Conservation (phyloP, 2,329 filamentous ascomycete genomes). For the Colletotrichum sansevieriae region DNA sequence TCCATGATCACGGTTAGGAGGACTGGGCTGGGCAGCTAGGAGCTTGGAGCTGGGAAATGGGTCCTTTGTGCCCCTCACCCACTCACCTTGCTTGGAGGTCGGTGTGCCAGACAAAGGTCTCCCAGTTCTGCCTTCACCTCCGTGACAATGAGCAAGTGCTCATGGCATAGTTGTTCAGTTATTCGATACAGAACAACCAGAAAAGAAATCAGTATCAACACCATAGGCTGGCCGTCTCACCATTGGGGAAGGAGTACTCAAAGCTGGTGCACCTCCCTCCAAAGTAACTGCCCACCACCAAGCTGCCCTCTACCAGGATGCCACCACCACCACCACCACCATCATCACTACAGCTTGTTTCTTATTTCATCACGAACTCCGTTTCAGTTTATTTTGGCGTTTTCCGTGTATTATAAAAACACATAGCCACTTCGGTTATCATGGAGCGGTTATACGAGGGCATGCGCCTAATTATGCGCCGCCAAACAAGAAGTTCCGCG, state of each 20-base stretch:
- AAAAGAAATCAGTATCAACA: background rate
- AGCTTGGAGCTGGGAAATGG: conserved; percentile 4
- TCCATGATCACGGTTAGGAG: background rate
- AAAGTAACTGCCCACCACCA: conserved; percentile 17
- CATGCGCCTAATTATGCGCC: conserved; percentile 34
- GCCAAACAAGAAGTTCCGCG: conserved; percentile 25
- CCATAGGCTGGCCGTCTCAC: background rate
- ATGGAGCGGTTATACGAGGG: conserved; percentile 30
- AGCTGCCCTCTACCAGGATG: conserved; percentile 22
- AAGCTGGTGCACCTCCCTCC: conserved; percentile 15
- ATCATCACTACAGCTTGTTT: conserved; percentile 5
- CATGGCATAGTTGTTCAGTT: background rate
- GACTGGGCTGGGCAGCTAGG: background rate
- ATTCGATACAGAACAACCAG: conserved; percentile 3
- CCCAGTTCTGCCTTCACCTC: conserved; percentile 13
- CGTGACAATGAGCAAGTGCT: conserved; percentile 6
- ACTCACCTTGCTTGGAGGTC: conserved; percentile 11
- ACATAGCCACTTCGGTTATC: background rate
- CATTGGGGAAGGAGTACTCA: conserved; percentile 20
- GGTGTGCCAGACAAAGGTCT: conserved; percentile 13
- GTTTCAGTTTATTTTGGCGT: background rate
- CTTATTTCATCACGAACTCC: background rate
- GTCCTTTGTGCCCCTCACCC: conserved; percentile 30
- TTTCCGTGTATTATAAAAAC: conserved; percentile 1
- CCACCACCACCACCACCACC: conserved; percentile 7